Conservation (phyloP, 2,329 filamentous ascomycete species). For the Cytospora leucostoma region DNA sequence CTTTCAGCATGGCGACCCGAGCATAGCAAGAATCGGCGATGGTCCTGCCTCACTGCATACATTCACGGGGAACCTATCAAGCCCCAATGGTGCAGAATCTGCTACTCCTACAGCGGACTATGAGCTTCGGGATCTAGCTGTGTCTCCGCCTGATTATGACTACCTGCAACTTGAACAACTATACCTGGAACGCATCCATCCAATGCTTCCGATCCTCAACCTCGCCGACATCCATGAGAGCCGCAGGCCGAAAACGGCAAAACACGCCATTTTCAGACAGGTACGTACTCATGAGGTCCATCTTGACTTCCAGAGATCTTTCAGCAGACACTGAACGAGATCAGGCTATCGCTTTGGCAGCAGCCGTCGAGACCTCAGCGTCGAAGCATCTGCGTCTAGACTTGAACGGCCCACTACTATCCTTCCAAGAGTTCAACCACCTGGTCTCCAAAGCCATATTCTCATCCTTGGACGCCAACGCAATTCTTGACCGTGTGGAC, state of each 20-base stretch:
- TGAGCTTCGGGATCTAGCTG: constrained; percentile 43
- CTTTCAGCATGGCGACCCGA: not conserved
- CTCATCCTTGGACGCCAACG: constrained; percentile 53
- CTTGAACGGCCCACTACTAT: constrained; percentile 43
- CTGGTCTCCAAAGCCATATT: constrained; percentile 51
- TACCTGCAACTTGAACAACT: constrained; percentile 48
- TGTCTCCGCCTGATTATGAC: constrained; percentile 50
- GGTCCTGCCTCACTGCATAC: not conserved
- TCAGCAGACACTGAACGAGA: not conserved
- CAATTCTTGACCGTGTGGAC: constrained; percentile 56
- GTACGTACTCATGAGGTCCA: not conserved
- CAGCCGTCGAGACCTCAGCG: constrained; percentile 51
- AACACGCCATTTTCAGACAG: constrained; percentile 49
- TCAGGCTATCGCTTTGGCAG: constrained; percentile 54
- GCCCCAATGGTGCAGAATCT: not conserved
- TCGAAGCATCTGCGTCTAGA: constrained; percentile 47
- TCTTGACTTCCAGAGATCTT: too few species aligned
- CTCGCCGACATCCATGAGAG: constrained; percentile 36
- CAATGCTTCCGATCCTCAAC: constrained; percentile 55
- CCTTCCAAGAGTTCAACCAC: constrained; percentile 51
- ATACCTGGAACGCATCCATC: constrained; percentile 56
- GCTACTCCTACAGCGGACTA: not conserved
- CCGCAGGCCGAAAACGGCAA: constrained; percentile 37
- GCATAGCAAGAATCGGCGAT: not conserved
- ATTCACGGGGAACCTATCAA: not conserved